phyloP scores from a whole-genome alignment of 805 yeast species.

The Yamadazyma laniorum region DNA sequence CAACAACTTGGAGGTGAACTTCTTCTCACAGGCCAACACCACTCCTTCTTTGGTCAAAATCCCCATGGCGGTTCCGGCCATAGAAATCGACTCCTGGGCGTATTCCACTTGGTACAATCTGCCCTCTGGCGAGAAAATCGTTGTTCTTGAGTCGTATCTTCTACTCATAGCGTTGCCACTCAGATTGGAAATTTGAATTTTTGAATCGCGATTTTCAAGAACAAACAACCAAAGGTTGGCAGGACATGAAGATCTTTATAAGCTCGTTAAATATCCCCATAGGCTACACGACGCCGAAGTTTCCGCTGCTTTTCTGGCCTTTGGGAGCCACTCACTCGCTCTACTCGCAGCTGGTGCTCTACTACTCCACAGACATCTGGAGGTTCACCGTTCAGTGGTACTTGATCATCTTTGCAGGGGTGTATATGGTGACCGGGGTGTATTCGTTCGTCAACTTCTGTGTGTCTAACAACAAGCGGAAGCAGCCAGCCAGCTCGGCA shows the following conservation, averaged over 20 bases:
- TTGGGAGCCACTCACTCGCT: constrained; percentile 34
- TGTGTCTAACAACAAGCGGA: constrained; percentile 21
- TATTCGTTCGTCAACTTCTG: constrained; percentile 45
- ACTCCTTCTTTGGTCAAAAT: constrained; percentile 80
- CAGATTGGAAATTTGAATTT: constrained; percentile 1
- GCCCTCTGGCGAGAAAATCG: constrained; percentile 98
- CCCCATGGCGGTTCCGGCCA: constrained; percentile 82
- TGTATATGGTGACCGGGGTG: constrained; percentile 64
- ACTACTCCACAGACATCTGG: constrained; percentile 75
- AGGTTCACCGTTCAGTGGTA: constrained; percentile 80
- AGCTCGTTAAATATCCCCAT: constrained; percentile 62
- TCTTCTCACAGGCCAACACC: constrained; percentile 94
- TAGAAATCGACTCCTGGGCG: constrained; percentile 86
- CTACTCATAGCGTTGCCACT: constrained; percentile 57
- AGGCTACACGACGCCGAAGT: constrained; percentile 75
- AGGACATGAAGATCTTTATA: constrained; percentile 29
- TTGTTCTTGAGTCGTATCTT: constrained; percentile 98
- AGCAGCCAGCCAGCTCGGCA: constrained; percentile 5
- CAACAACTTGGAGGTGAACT: constrained; percentile 85
- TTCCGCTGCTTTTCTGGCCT: constrained; percentile 84
- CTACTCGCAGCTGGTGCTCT: constrained; percentile 57
- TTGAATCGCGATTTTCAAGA: constrained; percentile 1
- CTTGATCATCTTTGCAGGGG: constrained; percentile 59
- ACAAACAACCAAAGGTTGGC: too few species aligned
- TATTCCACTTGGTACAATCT: constrained; percentile 96